Evolutionary conservation across 106 monocot genomes (phyloP).

Genomic region (Alisma plantagoaquatica): DNA sequence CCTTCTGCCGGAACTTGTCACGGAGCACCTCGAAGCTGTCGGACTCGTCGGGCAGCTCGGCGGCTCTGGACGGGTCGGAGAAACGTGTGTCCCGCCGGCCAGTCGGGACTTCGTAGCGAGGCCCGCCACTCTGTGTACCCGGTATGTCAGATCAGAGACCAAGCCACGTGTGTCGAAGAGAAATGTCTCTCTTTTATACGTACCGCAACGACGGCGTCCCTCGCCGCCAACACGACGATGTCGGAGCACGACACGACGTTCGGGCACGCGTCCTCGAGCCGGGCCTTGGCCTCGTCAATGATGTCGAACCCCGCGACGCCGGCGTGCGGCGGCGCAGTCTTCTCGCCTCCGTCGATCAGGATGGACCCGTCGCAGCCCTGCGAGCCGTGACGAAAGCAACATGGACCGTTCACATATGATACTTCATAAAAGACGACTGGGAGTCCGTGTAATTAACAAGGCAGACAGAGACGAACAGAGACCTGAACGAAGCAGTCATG

Average conservation of each 20-base stretch:
- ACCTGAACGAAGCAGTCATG: constrained; percentile 23
- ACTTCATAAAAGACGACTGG: too few relatives aligned
- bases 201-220: constrained; percentile 29
- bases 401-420: too few relatives aligned
- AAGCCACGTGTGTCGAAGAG: not conserved
- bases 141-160: not conserved
- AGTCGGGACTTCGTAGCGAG: constrained; percentile 5
- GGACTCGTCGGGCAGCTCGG: constrained; percentile 9
- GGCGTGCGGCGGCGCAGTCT: constrained; percentile 6
- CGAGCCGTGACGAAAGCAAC: too few relatives aligned
- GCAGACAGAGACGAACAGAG: not conserved
- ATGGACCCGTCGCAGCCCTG: constrained; percentile 23
- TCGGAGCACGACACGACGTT: constrained; percentile 40
- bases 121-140: constrained; percentile 7
- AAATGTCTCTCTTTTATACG: too few relatives aligned
- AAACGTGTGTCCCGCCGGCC: constrained; percentile 8
- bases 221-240: constrained; percentile 31
- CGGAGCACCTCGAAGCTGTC: constrained; percentile 31
- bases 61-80: not conserved
- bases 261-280: constrained; percentile 8
- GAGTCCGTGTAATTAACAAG: too few relatives aligned
- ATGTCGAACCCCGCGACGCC: constrained; percentile 12
- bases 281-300: constrained; percentile 7
- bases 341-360: constrained; percentile 11
- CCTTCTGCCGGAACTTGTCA: constrained; percentile 46